A percentile compares a stretch with the other conserved stretches of the same genome.
phyloP scores from a whole-genome alignment of 257 asterid species.

The Plectranthus barbatus region DNA sequence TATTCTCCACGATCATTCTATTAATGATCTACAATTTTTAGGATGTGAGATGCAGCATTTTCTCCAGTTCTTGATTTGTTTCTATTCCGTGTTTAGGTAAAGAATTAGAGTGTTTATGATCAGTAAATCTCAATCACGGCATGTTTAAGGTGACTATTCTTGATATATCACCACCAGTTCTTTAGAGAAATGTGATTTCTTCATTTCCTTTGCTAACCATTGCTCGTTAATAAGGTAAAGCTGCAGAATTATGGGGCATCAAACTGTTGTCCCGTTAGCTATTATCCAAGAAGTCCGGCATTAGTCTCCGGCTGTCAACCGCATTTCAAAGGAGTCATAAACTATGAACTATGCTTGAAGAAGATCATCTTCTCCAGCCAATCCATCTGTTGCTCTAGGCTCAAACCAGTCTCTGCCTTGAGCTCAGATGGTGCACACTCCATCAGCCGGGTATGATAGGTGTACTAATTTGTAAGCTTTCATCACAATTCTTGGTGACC shows the following conservation, averaged over 20 bases:
- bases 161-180: not conserved
- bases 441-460: slow-evolving; percentile 38
- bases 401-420: slow-evolving; percentile 30
- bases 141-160: not conserved
- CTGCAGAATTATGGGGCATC: slow-evolving; percentile 18
- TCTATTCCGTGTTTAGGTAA: slow-evolving; percentile 6
- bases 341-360: slow-evolving; percentile 19
- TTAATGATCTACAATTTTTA: not conserved
- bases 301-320: slow-evolving; percentile 10
- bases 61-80: slow-evolving; percentile 3
- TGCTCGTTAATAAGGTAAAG: slow-evolving; percentile 33
- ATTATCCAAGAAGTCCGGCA: slow-evolving; percentile 17
- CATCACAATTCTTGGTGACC: not conserved
- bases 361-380: slow-evolving; percentile 16
- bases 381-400: slow-evolving; percentile 19
- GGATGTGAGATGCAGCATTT: not conserved
- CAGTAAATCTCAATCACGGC: not conserved
- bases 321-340: slow-evolving; percentile 1
- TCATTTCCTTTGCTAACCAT: slow-evolving; percentile 12
- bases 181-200: slow-evolving; percentile 13
- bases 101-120: not conserved
- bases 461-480: not conserved
- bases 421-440: slow-evolving; percentile 42
- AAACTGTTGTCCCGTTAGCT: slow-evolving; percentile 7
- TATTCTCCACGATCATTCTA: no score